phyloP scores from a whole-genome alignment of 768 basidiomycete species.

The Auricularia sp. region DNA sequence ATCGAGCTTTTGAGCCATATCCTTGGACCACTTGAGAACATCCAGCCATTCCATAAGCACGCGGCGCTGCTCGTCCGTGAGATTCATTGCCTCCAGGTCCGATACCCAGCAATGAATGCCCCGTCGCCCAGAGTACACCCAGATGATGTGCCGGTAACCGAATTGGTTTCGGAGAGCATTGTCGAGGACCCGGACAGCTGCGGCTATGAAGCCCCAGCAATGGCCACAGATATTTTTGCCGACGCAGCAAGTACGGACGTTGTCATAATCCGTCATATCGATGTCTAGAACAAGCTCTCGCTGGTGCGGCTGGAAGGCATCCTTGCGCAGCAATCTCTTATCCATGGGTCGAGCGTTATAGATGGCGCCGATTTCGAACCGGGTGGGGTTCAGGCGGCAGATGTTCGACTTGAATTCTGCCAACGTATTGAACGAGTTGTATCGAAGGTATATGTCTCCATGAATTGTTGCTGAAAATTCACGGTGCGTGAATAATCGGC shows the following conservation, averaged over 20 bases:
- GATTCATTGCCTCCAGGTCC: slow-evolving; percentile 74
- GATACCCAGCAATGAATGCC: slow-evolving; percentile 98
- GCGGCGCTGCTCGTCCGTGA: slow-evolving; percentile 86
- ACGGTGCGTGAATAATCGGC: slow-evolving; percentile 79
- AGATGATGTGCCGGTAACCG: slow-evolving; percentile 81
- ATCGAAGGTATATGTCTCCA: slow-evolving; percentile 88
- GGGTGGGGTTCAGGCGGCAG: slow-evolving; percentile 72
- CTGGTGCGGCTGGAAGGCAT: slow-evolving; percentile 57
- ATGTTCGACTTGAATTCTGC: slow-evolving; percentile 92
- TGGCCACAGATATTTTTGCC: slow-evolving; percentile 82
- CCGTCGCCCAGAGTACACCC: slow-evolving; percentile 98
- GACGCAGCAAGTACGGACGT: slow-evolving; percentile 88
- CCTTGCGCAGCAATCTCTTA: slow-evolving; percentile 69
- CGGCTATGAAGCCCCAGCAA: slow-evolving; percentile 93
- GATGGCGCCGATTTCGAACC: slow-evolving; percentile 95
- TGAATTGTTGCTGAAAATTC: slow-evolving; percentile 92
- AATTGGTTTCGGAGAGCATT: slow-evolving; percentile 74
- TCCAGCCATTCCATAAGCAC: slow-evolving; percentile 82
- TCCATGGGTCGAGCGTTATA: slow-evolving; percentile 88
- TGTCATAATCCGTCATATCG: slow-evolving; percentile 99
- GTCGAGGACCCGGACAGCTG: slow-evolving; percentile 84
- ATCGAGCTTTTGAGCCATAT: slow-evolving; percentile 74
- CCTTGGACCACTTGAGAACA: slow-evolving; percentile 71
- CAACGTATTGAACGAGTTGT: slow-evolving; percentile 76
- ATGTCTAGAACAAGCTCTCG: slow-evolving; percentile 99